Conservation (phyloP, 257 asterid genomes). For the Anisodus tanguticus region DNA sequence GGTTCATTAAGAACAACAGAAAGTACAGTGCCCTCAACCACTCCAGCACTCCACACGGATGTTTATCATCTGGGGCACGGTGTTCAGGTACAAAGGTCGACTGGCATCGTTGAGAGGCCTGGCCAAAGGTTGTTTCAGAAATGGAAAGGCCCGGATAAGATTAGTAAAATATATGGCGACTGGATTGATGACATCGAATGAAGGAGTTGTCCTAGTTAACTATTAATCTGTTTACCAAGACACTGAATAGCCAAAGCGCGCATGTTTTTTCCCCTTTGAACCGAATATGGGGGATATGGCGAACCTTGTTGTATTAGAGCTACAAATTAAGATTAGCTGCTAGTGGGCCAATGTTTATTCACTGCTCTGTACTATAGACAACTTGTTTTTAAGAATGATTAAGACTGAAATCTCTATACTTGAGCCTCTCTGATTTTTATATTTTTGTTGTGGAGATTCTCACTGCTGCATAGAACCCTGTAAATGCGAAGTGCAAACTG, state of each 20-base stretch:
- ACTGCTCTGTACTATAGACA: background rate
- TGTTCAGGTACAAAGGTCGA: constrained; percentile 57
- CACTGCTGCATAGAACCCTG: background rate
- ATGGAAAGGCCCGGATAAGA: constrained; percentile 80
- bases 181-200: constrained; percentile 72
- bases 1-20: constrained; percentile 37
- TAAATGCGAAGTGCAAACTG: background rate
- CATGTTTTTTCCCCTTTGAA: background rate
- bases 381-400: constrained; percentile 6
- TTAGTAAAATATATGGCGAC: constrained; percentile 64
- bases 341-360: background rate
- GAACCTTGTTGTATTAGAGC: constrained; percentile 1
- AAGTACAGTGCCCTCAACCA: constrained; percentile 37
- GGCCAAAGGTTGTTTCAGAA: constrained; percentile 48
- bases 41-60: constrained; percentile 45
- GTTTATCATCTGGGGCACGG: constrained; percentile 50
- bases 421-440: background rate
- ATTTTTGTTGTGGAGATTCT: background rate
- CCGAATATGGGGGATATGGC: background rate
- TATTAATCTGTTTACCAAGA: constrained; percentile 1
- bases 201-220: constrained; percentile 19
- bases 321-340: constrained; percentile 7
- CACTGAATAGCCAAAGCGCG: background rate
- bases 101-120: constrained; percentile 43
- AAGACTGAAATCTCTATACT: background rate